phyloP scores from a whole-genome alignment of 345 rosid genomes.

The Xanthoceras sorbifolium region DNA sequence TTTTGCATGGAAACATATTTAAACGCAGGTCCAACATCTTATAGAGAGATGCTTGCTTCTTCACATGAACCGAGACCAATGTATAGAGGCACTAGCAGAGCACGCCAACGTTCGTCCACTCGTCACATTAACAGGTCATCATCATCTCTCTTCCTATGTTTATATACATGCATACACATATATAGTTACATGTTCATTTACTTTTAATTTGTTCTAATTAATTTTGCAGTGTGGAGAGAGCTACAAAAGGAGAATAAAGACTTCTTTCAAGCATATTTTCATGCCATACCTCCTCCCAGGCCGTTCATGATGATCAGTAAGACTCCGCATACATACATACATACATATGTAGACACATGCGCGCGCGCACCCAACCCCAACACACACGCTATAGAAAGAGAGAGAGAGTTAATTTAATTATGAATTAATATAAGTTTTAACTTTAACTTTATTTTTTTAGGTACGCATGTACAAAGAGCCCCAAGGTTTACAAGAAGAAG shows the following conservation, averaged over 20 bases:
- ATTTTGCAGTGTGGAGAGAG: slow-evolving; percentile 77
- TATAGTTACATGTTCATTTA: no score
- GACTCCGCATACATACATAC: no score
- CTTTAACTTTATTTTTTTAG: slow-evolving; percentile 26
- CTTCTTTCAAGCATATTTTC: slow-evolving; percentile 61
- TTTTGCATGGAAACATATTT: slow-evolving; percentile 9
- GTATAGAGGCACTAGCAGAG: slow-evolving; percentile 57
- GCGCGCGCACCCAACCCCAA: no score
- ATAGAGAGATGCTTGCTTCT: slow-evolving; percentile 83
- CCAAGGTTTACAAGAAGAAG: slow-evolving; percentile 38
- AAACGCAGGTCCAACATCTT: slow-evolving; percentile 70
- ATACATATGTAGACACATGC: no score
- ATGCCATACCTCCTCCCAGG: slow-evolving; percentile 35
- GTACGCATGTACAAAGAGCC: slow-evolving; percentile 33
- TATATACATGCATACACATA: not conserved
- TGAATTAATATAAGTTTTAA: not conserved
- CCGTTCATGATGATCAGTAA: slow-evolving; percentile 40
- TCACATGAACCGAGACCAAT: slow-evolving; percentile 73
- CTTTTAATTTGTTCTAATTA: not conserved
- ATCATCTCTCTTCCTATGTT: not conserved
- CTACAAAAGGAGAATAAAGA: slow-evolving; percentile 69
- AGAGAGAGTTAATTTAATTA: no score
- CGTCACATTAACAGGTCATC: slow-evolving; percentile 64
- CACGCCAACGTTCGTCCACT: slow-evolving; percentile 68
- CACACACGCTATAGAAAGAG: no score